phyloP scores from a whole-genome alignment of 176 grass and related monocot species.

The Aegilops sharonensis region DNA sequence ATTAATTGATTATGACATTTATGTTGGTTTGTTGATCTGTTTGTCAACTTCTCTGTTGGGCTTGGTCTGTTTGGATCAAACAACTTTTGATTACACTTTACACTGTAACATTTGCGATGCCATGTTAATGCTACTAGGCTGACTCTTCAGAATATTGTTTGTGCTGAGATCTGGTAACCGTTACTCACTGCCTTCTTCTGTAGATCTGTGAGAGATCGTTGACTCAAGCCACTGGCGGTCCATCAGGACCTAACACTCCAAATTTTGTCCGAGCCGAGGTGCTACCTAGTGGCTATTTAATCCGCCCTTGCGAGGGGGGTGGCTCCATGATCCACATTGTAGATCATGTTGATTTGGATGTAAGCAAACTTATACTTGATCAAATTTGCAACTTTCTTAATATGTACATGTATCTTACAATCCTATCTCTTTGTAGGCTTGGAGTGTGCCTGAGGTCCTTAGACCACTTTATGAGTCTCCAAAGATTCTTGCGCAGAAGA shows the following conservation, averaged over 20 bases:
- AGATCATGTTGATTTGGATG: constrained; percentile 98
- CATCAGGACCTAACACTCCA: constrained; percentile 69
- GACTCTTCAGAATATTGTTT: background rate
- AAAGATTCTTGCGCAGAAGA: constrained; percentile 93
- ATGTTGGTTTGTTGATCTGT: background rate
- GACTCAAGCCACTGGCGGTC: constrained; percentile 83
- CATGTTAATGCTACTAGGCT: background rate
- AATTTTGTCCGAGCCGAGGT: constrained; percentile 95
- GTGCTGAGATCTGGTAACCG: constrained; percentile 26
- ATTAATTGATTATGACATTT: constrained; percentile 4
- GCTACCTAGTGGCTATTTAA: constrained; percentile 93
- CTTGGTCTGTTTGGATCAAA: constrained; percentile 4
- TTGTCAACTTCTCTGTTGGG: background rate
- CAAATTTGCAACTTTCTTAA: constrained; percentile 9
- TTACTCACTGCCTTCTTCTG: constrained; percentile 28
- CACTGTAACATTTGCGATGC: background rate
- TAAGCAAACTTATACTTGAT: constrained; percentile 35
- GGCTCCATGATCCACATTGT: constrained; percentile 99
- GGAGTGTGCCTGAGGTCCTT: constrained; percentile 95
- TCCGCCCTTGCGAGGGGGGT: constrained; percentile 95
- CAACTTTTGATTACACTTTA: background rate
- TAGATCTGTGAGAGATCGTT: constrained; percentile 99
- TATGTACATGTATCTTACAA: constrained; percentile 19
- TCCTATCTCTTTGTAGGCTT: constrained; percentile 52
- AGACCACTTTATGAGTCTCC: constrained; percentile 96